Evolutionary conservation across 1,139 yeast species (phyloP), one percentile per base, ranked within the genome.

Genomic region (Yarrowia galli): DNA sequence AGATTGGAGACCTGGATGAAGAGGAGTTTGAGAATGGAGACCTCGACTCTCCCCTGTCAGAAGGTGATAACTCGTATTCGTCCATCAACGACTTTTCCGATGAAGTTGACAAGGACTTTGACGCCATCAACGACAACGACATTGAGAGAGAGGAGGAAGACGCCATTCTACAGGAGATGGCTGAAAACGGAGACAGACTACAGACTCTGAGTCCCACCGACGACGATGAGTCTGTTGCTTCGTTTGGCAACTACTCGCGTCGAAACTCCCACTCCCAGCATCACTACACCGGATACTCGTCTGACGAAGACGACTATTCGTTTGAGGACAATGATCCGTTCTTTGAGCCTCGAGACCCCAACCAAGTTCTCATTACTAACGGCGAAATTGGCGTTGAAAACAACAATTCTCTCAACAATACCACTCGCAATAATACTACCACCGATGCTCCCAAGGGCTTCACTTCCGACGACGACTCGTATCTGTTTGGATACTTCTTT

Each of bases 401-500:
- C 51, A 45, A 64, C 49, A 53, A 38, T 25, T 32, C 22, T 18
- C 61, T 42, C 25, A 51, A 49, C 60, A 22, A 36, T 16, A 48
- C 54, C 51, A 40, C 8, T 63, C 70, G 25, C 67, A 68, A 28
- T 25, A 49, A 22, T 63, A 46, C 23, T 65, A 60, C 40, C 70
- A 63, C 69, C 18, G 49, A 65, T 9, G 49, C 69, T 20, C 63
- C 54, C 65, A 42, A 61, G 35, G 65, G 68, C 42, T 68, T 68
- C 46, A 68, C 76, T 1, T 79, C 76, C 22, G 76, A 75, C 18
- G 82, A 80, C 69, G 82, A 80, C 67, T 74, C 79, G 8, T 78
- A 79, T 58, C 72, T 80, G 23, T 78, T 81, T 78, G 78, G 80
- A 46, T 79, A 79, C 71, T 79, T 80, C 68, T 79, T 80, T 42